phyloP scores from a whole-genome alignment of 306 rosid genomes.

The Hippophae gyantsensis region DNA sequence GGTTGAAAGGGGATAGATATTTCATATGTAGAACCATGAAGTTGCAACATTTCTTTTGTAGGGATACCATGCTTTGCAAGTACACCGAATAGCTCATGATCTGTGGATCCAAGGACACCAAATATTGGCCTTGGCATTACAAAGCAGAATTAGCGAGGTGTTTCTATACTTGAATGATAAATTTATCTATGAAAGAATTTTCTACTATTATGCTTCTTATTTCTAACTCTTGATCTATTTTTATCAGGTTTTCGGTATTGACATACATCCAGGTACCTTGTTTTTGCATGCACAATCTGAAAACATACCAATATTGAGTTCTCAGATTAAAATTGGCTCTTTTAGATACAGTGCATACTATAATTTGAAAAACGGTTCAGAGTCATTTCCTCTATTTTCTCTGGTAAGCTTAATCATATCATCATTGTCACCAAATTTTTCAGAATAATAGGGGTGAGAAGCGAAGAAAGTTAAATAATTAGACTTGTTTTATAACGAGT shows the following conservation, averaged over 20 bases:
- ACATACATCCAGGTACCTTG: slow-evolving; percentile 84
- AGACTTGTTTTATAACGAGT: background rate
- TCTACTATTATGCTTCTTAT: slow-evolving; percentile 8
- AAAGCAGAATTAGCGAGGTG: slow-evolving; percentile 88
- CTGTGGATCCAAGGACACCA: slow-evolving; percentile 73
- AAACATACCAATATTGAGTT: background rate
- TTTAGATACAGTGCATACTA: background rate
- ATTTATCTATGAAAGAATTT: background rate
- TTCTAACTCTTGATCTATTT: slow-evolving; percentile 17
- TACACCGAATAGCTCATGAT: slow-evolving; percentile 64
- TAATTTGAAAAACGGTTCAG: background rate
- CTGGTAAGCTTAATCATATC: background rate
- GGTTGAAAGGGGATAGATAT: background rate
- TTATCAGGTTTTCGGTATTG: slow-evolving; percentile 78
- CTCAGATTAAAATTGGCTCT: background rate
- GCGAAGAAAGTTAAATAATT: background rate
- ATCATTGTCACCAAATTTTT: background rate
- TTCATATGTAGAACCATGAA: slow-evolving; percentile 7
- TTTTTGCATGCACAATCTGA: slow-evolving; percentile 9
- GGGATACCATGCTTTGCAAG: slow-evolving; percentile 93
- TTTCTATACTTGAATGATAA: slow-evolving; percentile 16
- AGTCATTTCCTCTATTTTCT: background rate
- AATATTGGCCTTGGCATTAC: slow-evolving; percentile 76
- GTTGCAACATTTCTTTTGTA: slow-evolving; percentile 22
- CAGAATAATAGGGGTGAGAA: background rate